phyloP scores from a whole-genome alignment of 2,329 filamentous ascomycete species.

The Neofusicoccum ribis region DNA sequence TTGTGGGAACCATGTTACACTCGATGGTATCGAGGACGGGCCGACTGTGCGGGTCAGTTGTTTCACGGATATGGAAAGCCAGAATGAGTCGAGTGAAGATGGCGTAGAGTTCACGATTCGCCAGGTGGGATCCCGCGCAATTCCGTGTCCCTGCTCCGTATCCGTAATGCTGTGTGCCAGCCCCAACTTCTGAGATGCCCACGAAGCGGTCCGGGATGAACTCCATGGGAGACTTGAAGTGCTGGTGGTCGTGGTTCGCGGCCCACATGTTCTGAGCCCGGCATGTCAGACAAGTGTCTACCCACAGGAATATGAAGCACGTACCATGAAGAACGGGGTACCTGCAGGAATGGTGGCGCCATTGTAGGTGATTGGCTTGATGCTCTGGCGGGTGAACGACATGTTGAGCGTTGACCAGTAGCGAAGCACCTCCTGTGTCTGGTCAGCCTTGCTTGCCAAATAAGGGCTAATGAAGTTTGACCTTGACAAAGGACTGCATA shows the following conservation, averaged over 20 bases:
- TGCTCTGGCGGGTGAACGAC: conserved; percentile 2
- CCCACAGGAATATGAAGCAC: not conserved
- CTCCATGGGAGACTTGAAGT: conserved; percentile 14
- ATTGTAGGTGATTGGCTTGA: not conserved
- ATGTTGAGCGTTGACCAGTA: conserved; percentile 12
- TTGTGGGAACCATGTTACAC: conserved; percentile 58
- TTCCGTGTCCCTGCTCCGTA: conserved; percentile 65
- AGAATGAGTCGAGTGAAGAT: conserved; percentile 60
- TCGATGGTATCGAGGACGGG: conserved; percentile 60
- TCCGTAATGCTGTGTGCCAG: conserved; percentile 61
- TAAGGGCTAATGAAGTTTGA: not conserved
- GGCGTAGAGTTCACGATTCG: conserved; percentile 63
- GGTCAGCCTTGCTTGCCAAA: not conserved
- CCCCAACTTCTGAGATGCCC: conserved; percentile 35
- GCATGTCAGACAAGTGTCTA: too few species aligned
- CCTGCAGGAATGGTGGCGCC: not conserved
- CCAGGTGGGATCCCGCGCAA: conserved; percentile 64
- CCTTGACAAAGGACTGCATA: not conserved
- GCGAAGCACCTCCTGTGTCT: conserved; percentile 3
- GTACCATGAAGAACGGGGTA: conserved; percentile 9
- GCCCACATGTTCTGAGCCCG: conserved; percentile 40
- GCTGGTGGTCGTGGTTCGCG: conserved; percentile 13
- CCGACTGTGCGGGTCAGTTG: conserved; percentile 47
- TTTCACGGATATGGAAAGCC: conserved; percentile 57
- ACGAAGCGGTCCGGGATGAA: conserved; percentile 20